A percentile compares a stretch with the other conserved stretches of the same genome.
Conservation (phyloP, 345 rosid species). For the Boechera retrofracta region DNA sequence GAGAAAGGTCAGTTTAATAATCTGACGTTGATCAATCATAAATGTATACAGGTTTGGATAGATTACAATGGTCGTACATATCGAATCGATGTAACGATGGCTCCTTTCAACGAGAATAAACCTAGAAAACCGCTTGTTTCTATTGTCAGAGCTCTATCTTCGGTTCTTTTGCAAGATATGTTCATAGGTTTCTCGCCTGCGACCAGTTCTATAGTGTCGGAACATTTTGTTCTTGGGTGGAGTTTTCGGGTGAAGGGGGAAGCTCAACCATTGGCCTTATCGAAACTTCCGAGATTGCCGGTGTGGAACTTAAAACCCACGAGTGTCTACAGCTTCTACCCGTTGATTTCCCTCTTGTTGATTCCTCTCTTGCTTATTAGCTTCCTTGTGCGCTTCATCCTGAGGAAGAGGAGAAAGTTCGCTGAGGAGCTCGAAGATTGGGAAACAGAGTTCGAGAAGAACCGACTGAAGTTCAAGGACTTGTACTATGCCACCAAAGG, state of each 20-base stretch:
- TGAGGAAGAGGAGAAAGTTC: constrained; percentile 5
- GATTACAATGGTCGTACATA: constrained; percentile 62
- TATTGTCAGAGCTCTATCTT: constrained; percentile 27
- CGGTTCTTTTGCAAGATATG: constrained; percentile 46
- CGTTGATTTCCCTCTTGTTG: background rate
- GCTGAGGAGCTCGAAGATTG: constrained; percentile 57
- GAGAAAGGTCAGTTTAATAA: constrained; percentile 34
- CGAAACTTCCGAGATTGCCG: constrained; percentile 61
- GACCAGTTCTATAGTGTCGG: constrained; percentile 37
- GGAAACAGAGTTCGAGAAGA: too few relatives aligned
- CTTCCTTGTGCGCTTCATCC: too few relatives aligned
- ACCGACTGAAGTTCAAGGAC: constrained; percentile 46
- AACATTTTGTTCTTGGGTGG: constrained; percentile 69
- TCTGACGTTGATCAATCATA: constrained; percentile 54
- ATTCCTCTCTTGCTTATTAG: too few relatives aligned
- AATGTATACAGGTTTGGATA: constrained; percentile 67
- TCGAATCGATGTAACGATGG: constrained; percentile 54
- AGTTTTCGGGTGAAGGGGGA: constrained; percentile 59
- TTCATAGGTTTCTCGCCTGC: constrained; percentile 69
- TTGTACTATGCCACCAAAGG: constrained; percentile 67
- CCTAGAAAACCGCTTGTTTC: constrained; percentile 57
- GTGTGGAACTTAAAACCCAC: constrained; percentile 10
- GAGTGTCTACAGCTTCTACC: background rate
- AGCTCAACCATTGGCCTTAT: constrained; percentile 48
- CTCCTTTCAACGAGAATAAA: constrained; percentile 47